Conservation (phyloP, 2,329 filamentous ascomycete genomes). For the Colletotrichum sublineola region DNA sequence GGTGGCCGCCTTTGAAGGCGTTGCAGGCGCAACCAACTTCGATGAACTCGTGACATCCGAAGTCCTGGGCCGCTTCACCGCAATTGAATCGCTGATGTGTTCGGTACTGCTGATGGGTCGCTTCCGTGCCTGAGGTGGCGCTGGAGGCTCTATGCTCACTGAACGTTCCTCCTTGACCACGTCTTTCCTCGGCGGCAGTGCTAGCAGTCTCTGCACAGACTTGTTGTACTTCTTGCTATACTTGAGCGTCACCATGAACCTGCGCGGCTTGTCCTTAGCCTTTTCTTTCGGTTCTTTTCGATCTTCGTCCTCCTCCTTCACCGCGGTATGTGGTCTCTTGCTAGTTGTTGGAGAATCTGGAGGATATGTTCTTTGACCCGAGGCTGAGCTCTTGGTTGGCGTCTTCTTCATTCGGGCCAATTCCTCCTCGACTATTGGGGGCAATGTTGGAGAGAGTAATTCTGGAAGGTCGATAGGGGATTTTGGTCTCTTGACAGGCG, state of each 20-base stretch:
- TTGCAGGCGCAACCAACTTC: slow-evolving; percentile 59
- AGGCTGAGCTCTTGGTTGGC: slow-evolving; percentile 43
- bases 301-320: slow-evolving; percentile 52
- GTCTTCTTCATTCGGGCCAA: slow-evolving; percentile 54
- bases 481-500: slow-evolving; percentile 55
- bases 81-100: slow-evolving; percentile 51
- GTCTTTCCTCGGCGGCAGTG: slow-evolving; percentile 54
- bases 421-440: slow-evolving; percentile 64
- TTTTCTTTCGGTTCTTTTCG: slow-evolving; percentile 48
- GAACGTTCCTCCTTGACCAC: slow-evolving; percentile 54
- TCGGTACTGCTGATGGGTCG: slow-evolving; percentile 59
- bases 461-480: slow-evolving; percentile 58
- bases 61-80: slow-evolving; percentile 59
- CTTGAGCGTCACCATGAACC: slow-evolving; percentile 61
- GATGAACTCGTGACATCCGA: slow-evolving; percentile 55
- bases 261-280: slow-evolving; percentile 41
- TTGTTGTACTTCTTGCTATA: slow-evolving; percentile 63
- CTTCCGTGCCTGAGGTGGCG: slow-evolving; percentile 59
- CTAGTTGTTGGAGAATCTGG: slow-evolving; percentile 51
- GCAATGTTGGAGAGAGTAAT: slow-evolving; percentile 69
- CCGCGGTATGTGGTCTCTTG: slow-evolving; percentile 46
- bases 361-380: slow-evolving; percentile 46
- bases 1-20: slow-evolving; percentile 63
- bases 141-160: slow-evolving; percentile 57
- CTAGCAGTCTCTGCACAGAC: slow-evolving; percentile 61